Evolutionary conservation across 345 rosid genomes (phyloP).

Genomic region (Populus tremula): DNA sequence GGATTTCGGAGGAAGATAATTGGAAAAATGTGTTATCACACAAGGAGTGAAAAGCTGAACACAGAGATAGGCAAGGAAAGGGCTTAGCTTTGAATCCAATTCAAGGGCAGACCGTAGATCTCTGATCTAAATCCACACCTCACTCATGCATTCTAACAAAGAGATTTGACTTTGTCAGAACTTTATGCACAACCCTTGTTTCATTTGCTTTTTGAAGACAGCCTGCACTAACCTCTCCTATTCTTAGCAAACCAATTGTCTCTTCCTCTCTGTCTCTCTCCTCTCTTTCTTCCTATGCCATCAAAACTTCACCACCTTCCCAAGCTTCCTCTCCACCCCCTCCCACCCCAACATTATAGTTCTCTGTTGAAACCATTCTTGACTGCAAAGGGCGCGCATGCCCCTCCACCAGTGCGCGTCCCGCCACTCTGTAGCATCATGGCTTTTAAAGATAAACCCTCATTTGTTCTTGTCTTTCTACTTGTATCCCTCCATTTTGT

Average conservation of each 20-base stretch:
- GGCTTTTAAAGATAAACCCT: constrained; percentile 2
- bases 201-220: background rate
- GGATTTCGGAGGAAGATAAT: background rate
- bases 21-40: background rate
- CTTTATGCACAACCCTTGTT: background rate
- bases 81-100: constrained; percentile 7
- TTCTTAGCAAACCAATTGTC: constrained; percentile 26
- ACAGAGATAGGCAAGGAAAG: background rate
- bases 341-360: background rate
- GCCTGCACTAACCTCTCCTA: constrained; percentile 7
- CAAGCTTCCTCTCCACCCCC: constrained; percentile 9
- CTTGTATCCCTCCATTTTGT: constrained; percentile 8
- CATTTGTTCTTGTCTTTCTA: background rate
- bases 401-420: constrained; percentile 53
- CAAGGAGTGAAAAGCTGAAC: background rate
- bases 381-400: constrained; percentile 59
- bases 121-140: constrained; percentile 5
- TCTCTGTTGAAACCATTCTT: constrained; percentile 30
- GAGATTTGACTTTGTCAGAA: constrained; percentile 19
- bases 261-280: background rate
- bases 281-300: constrained; percentile 20
- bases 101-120: constrained; percentile 25
- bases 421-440: constrained; percentile 22
- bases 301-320: constrained; percentile 17
- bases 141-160: background rate